These are phyloP conservation scores for Rhodosporidiobolus sp. DNA, from an alignment of 768 basidiomycete species.

Conservation along the genomic window DNA sequence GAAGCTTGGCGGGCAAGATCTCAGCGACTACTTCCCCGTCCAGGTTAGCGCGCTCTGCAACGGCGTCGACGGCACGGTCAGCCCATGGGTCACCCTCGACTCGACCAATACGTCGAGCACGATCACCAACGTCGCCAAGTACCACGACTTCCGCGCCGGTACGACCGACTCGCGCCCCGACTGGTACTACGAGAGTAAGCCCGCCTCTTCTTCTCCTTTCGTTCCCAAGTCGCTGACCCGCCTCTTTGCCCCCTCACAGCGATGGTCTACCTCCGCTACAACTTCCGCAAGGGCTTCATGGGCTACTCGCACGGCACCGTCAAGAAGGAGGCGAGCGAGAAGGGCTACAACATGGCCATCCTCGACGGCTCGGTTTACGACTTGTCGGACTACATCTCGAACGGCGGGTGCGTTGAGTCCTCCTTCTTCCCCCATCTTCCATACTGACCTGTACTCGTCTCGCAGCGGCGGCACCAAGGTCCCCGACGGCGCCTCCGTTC, in stretches of 20 bases:
- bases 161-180: constrained; percentile 89
- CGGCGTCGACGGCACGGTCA: constrained; percentile 73
- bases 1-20: constrained; percentile 65
- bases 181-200: constrained; percentile 79
- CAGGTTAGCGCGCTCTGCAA: constrained; percentile 94
- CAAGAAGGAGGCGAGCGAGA: constrained; percentile 56
- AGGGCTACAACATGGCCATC: constrained; percentile 65
- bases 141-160: constrained; percentile 91
- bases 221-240: background rate
- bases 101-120: constrained; percentile 63
- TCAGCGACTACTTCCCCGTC: constrained; percentile 83
- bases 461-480: constrained; percentile 44
- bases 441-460: background rate
- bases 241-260: background rate
- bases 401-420: constrained; percentile 49
- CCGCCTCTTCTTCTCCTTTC: background rate
- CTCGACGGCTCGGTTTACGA: constrained; percentile 85
- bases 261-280: constrained; percentile 86
- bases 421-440: constrained; percentile 24
- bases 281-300: constrained; percentile 78
- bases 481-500: constrained; percentile 34
- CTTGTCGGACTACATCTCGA: constrained; percentile 71
- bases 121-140: constrained; percentile 65
- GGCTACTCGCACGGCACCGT: constrained; percentile 68
- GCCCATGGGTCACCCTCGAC: constrained; percentile 74